A percentile compares a stretch with the other conserved stretches of the same genome.
These are phyloP conservation scores for Volvox carteri DNA, from an alignment of 163 green algal genomes.

Conservation along the genomic window DNA sequence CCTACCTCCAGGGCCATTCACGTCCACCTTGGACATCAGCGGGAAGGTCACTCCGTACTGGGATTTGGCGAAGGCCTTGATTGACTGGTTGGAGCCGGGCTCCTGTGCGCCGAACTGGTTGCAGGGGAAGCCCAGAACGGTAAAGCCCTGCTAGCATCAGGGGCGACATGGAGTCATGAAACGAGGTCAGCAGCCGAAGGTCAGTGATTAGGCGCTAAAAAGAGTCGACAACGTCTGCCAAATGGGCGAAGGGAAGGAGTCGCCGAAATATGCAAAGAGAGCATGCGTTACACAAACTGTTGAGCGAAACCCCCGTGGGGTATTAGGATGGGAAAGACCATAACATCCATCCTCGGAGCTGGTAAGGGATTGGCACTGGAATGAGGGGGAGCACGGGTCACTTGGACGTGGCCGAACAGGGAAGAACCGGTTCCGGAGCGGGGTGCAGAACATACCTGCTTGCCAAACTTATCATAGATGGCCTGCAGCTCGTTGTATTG, in stretches of 20 bases:
- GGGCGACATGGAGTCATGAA: not conserved
- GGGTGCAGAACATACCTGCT: constrained; percentile 55
- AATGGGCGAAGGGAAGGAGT: not conserved
- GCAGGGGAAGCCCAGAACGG: constrained; percentile 66
- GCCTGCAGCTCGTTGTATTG: constrained; percentile 68
- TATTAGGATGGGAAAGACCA: too few relatives aligned
- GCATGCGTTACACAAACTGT: too few relatives aligned
- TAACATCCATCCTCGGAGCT: too few relatives aligned
- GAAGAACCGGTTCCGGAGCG: too few relatives aligned
- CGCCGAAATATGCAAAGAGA: too few relatives aligned
- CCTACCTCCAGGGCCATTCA: constrained; percentile 70
- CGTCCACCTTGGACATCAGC: constrained; percentile 80
- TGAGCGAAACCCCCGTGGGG: too few relatives aligned
- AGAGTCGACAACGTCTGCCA: too few relatives aligned
- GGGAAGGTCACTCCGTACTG: constrained; percentile 81
- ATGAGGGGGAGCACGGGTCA: not conserved
- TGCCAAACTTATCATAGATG: constrained; percentile 77
- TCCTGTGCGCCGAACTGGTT: constrained; percentile 83
- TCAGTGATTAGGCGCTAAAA: too few relatives aligned
- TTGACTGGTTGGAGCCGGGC: constrained; percentile 76
- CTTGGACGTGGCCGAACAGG: not conserved
- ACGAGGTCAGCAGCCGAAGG: too few relatives aligned
- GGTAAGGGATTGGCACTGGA: not conserved
- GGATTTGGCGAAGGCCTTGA: constrained; percentile 79
- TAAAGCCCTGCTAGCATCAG: constrained; percentile 26